These are phyloP conservation scores for Schwanniomyces etchellsii DNA, from an alignment of 1,139 yeast genomes.

Conservation along the genomic window DNA sequence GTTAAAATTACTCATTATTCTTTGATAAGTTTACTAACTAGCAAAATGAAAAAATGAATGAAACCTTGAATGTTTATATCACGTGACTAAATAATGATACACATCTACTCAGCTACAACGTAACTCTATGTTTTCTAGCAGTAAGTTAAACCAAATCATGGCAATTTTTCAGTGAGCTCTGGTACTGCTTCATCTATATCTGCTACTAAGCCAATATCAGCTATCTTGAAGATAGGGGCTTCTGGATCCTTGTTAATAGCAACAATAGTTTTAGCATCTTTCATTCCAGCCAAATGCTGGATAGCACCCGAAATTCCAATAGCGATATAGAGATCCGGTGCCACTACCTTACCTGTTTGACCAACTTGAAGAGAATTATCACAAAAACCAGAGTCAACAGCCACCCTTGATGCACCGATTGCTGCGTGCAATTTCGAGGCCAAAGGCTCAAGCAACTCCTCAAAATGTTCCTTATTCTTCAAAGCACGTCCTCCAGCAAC, in stretches of 20 bases:
- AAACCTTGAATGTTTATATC: too few relatives aligned
- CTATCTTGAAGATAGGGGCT: conserved; percentile 87
- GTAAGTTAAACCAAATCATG: conserved; percentile 4
- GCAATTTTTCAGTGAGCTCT: conserved; percentile 73
- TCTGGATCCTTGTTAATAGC: conserved; percentile 94
- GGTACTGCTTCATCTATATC: conserved; percentile 85
- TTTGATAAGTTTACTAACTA: neutral
- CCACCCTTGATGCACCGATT: conserved; percentile 97
- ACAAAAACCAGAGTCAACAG: conserved; percentile 93
- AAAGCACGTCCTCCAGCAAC: conserved; percentile 95
- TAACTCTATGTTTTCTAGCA: neutral
- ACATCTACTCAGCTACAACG: too few relatives aligned
- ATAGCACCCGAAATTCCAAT: conserved; percentile 96
- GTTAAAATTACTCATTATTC: neutral
- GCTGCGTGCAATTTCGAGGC: conserved; percentile 87
- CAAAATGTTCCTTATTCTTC: conserved; percentile 85
- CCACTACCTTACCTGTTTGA: conserved; percentile 96
- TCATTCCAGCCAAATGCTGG: conserved; percentile 98
- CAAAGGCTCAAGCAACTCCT: conserved; percentile 69
- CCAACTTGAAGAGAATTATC: conserved; percentile 98
- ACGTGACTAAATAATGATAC: conserved; percentile 1
- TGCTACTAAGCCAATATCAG: conserved; percentile 87
- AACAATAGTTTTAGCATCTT: conserved; percentile 88
- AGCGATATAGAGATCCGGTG: conserved; percentile 91
- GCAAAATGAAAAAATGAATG: neutral